Conservation (phyloP, 164 flowering plant species). For the Tetracentron sinense region DNA sequence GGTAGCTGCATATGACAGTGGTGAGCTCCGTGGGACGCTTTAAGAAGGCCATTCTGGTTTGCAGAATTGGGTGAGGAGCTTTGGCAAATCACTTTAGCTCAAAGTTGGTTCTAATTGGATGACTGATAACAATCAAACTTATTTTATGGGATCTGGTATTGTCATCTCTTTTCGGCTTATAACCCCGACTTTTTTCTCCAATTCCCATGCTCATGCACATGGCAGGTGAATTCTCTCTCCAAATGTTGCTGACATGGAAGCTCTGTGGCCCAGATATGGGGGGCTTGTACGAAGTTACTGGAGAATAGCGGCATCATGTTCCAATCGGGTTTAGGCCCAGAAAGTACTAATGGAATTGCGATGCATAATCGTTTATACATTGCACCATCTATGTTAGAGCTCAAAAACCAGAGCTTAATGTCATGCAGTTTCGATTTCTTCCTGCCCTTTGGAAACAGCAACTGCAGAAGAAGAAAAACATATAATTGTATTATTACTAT, state of each 20-base stretch:
- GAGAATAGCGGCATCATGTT: slow-evolving; percentile 38
- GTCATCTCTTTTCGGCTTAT: not conserved
- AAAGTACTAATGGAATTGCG: slow-evolving; percentile 27
- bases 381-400: no score
- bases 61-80: slow-evolving; percentile 89
- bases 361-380: no score
- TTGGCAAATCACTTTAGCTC: slow-evolving; percentile 81
- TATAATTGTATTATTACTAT: no score
- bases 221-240: slow-evolving; percentile 89
- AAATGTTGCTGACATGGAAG: slow-evolving; percentile 85
- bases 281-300: slow-evolving; percentile 59
- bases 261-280: slow-evolving; percentile 97
- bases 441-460: no score
- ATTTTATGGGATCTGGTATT: not conserved
- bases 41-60: slow-evolving; percentile 83
- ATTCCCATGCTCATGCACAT: slow-evolving; percentile 1
- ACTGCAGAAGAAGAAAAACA: no score
- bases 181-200: not conserved
- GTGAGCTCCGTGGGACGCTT: slow-evolving; percentile 65
- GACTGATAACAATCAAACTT: not conserved
- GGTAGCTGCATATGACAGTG: slow-evolving; percentile 76
- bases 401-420: no score
- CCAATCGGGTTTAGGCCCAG: slow-evolving; percentile 55
- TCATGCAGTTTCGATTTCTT: no score
- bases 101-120: slow-evolving; percentile 44